Conservation (phyloP, 208 protist species). For the Porcisia deanei region DNA sequence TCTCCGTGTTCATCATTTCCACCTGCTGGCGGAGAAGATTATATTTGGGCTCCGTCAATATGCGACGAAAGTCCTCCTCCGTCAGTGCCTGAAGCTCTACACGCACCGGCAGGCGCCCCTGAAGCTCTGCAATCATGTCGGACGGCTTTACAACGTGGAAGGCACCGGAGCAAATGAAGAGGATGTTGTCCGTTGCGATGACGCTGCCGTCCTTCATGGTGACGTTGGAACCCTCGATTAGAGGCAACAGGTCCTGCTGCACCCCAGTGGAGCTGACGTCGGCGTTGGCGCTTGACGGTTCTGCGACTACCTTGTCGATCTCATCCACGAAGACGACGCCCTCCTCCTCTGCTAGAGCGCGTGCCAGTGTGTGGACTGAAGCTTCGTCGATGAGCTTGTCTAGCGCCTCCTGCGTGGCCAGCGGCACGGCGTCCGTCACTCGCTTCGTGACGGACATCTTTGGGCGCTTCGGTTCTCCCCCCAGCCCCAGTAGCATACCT, state of each 20-base stretch:
- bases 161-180: slow-evolving; percentile 97
- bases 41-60: slow-evolving; percentile 96
- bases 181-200: slow-evolving; percentile 96
- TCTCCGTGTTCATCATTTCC: slow-evolving; percentile 95
- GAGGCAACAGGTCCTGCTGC: slow-evolving; percentile 97
- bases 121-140: slow-evolving; percentile 95
- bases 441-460: slow-evolving; percentile 70
- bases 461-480: slow-evolving; percentile 42
- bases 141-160: slow-evolving; percentile 94
- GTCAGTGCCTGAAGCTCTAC: slow-evolving; percentile 97
- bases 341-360: slow-evolving; percentile 89
- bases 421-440: slow-evolving; percentile 78
- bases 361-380: slow-evolving; percentile 83
- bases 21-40: slow-evolving; percentile 94
- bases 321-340: slow-evolving; percentile 99
- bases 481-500: slow-evolving; percentile 65
- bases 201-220: slow-evolving; percentile 96
- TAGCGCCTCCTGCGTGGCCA: slow-evolving; percentile 84
- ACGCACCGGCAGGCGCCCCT: slow-evolving; percentile 97
- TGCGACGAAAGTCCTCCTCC: slow-evolving; percentile 94
- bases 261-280: slow-evolving; percentile 95
- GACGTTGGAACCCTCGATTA: slow-evolving; percentile 96
- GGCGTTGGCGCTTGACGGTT: slow-evolving; percentile 49
- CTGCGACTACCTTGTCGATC: slow-evolving; percentile 97
- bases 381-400: slow-evolving; percentile 92